These are phyloP conservation scores for Bruguiera hainesii DNA, from an alignment of 441 rosid species.

Conservation along the genomic window DNA sequence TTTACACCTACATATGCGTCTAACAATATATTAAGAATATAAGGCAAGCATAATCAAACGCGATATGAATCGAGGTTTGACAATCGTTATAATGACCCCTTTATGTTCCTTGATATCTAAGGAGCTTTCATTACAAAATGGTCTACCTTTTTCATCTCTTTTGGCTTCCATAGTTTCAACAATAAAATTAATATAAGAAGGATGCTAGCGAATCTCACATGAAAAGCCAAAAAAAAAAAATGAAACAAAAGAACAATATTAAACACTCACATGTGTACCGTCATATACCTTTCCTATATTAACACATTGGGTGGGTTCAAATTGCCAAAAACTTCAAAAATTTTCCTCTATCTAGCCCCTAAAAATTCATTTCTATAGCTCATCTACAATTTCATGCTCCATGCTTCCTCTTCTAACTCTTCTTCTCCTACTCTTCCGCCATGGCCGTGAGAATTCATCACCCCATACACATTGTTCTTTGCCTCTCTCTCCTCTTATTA, in stretches of 20 bases:
- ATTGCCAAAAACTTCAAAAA: conserved; percentile 14
- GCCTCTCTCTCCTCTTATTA: conserved; percentile 51
- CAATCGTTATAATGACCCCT: conserved; percentile 29
- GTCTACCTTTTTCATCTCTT: conserved; percentile 20
- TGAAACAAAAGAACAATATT: background rate
- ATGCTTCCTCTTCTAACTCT: conserved; percentile 47
- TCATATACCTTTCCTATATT: conserved; percentile 7
- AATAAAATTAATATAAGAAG: conserved; percentile 35
- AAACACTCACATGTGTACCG: conserved; percentile 15
- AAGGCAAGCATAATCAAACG: conserved; percentile 32
- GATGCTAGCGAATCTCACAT: conserved; percentile 32
- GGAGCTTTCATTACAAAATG: conserved; percentile 46
- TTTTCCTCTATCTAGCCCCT: conserved; percentile 1
- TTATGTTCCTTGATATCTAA: conserved; percentile 51
- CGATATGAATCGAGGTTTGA: conserved; percentile 43
- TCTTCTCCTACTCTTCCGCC: conserved; percentile 34
- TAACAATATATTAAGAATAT: no score
- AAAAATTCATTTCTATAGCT: background rate
- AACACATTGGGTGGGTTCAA: background rate
- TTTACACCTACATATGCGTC: no score
- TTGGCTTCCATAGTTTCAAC: conserved; percentile 9
- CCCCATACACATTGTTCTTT: conserved; percentile 37
- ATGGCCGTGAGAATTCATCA: conserved; percentile 57
- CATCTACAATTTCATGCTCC: conserved; percentile 27
- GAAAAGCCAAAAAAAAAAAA: conserved; percentile 16